Evolutionary conservation across 2,329 filamentous ascomycete genomes (phyloP), one percentile per base, ranked within the genome.

Genomic region (Sporothrix dimorphospora): DNA sequence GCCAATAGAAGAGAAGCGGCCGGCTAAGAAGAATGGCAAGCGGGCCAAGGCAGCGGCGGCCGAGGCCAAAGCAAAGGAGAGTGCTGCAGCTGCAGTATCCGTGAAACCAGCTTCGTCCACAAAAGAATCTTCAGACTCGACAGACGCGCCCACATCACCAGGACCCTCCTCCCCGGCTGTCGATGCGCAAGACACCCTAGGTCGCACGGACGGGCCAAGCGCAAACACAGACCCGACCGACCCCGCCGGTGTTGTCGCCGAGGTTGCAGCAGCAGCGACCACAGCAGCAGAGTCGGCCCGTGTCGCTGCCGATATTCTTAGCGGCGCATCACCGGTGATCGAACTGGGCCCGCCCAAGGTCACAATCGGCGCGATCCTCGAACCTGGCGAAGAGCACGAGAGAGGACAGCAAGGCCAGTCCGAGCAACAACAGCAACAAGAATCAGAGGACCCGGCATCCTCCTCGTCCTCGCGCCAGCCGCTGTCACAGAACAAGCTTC

Each of bases 401-500:
- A n/a, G 51, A 9, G 16, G 12, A n/a, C 49, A 65, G 24, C 38
- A 61, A 21, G 16, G 11, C 5, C 49, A 69, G 16, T 4, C 16
- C 3, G 40, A 21, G 12, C 45, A 42, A 7, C 19, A 59, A 11
- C n/a, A 51, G 16, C 61, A 61, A 42, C 71, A 42, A 34, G 16
- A 30, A n/a, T 11, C n/a, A n/a, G 42, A 7, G 34, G 63, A 66
- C 38, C n/a, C 34, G 12, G 16, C 16, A 19, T 16, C 42, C 9
- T 61, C 61, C 12, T 21, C 55, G 19, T 24, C 51, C 11, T 45
- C 24, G n/a, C 69, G 47, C 14, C 69, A 73, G 19, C 81, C 81
- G n/a, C 74, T 76, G 57, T 79, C 57, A 74, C 78, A 47, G 72
- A 78, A 30, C 45, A 67, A 24, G 73, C 77, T 59, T 78, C 83